A percentile compares a stretch with the other conserved stretches of the same genome.
phyloP scores from a whole-genome alignment of 352 stramenopile genomes.

The Globisporangium viniferum region DNA sequence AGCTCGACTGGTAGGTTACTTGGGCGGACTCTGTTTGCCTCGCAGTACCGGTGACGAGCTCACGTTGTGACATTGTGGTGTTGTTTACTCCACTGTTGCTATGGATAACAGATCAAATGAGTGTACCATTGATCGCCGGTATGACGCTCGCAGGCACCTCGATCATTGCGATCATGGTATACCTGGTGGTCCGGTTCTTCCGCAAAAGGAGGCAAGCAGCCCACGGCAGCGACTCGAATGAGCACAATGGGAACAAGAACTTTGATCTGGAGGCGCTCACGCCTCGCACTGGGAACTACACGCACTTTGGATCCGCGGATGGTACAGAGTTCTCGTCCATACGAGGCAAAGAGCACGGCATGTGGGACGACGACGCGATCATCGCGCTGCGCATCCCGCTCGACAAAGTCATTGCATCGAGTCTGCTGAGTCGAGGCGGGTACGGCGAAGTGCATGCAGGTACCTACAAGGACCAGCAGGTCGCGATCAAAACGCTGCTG shows the following conservation, averaged over 20 bases:
- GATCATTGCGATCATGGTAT: neutral
- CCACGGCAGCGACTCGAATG: neutral
- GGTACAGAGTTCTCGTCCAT: neutral
- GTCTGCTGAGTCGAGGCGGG: neutral
- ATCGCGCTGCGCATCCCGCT: neutral
- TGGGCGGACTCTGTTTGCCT: too few relatives aligned
- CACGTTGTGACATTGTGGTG: neutral
- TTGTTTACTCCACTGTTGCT: neutral
- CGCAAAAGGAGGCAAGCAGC: neutral
- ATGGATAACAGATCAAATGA: neutral
- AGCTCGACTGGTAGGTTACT: neutral
- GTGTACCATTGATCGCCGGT: neutral
- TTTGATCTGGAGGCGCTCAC: neutral
- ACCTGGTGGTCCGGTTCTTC: neutral
- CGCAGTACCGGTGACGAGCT: neutral
- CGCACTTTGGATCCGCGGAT: neutral
- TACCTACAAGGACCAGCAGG: neutral
- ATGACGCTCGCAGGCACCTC: neutral
- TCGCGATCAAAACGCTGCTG: neutral
- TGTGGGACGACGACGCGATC: neutral
- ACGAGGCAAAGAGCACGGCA: neutral
- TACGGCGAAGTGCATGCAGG: neutral
- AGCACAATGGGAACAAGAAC: neutral
- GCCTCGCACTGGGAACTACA: neutral
- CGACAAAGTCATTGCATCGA: neutral